Evolutionary conservation across 169 alveolate genomes (phyloP), one percentile per base, ranked within the genome.

Genomic region (Ichthyophthirius multifiliis): DNA sequence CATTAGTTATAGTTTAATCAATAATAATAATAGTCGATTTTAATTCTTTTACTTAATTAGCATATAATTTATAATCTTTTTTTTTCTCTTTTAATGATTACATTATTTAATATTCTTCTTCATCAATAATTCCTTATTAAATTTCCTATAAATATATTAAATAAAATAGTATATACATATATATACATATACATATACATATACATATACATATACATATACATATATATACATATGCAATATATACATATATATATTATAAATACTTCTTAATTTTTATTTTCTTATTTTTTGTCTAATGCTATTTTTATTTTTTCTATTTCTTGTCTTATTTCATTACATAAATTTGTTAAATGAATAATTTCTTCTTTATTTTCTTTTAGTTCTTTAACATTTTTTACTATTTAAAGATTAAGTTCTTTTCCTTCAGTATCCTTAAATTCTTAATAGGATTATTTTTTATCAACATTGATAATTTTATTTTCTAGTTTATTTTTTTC

Each of bases 371-470:
- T 94, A 85, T 85, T 90, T 23, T 74, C 84, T 84, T 87, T 92
- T 32, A 90, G 75, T 9, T 90, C 93, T 32, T 83, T 78, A 23
- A 90, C 88, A 39, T 85, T 90, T 27, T 82, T 62, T 15, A 86
- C 76, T 16, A 94, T 86, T 12, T 65, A 31, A 9, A 85, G 88
- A 75, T 94, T 94, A 13, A 87, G 78, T 35, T 82, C 75, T 67
- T 81, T 83, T 39, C 95, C 97, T 12, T 90, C 93, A 16, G 73
- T 88, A 9, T 82, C 75, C 80, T 90, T 91, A 71, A 84, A 94
- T 32, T 89, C 93, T 71, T 77, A 35, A 79, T 90, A 94, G n/a
- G 96, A 96, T 39, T 87, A 64, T 39, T 94, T 82, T 82, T 91
- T 89, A 67, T 91, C 95, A 27, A 92, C 89, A 18, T 87, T 87